Percentiles rank a stretch among this genome's conserved stretches.
phyloP scores from a whole-genome alignment of 176 grass and related monocot species.

The Raddia guianensis region DNA sequence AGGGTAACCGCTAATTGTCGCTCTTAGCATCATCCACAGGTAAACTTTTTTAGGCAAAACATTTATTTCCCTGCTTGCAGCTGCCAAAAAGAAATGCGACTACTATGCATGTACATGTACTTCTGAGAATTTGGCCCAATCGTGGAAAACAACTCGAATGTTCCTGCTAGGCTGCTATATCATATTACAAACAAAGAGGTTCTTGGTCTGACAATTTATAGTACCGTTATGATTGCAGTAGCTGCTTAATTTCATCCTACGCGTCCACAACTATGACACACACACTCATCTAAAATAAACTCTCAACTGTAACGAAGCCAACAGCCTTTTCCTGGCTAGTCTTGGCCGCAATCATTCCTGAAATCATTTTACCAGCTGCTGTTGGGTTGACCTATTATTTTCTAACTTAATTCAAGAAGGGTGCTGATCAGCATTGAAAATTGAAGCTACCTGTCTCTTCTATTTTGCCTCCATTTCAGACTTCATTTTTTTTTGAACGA shows the following conservation, averaged over 20 bases:
- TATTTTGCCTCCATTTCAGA: conserved; percentile 15
- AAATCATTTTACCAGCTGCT: no score
- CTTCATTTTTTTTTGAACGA: no score
- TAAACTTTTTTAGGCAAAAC: no score
- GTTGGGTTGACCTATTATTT: neutral
- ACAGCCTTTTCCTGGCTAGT: neutral
- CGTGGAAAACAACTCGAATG: neutral
- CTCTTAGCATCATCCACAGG: no score
- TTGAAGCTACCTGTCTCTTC: neutral
- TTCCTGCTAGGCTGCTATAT: neutral
- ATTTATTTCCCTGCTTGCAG: no score
- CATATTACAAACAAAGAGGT: neutral
- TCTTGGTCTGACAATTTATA: neutral
- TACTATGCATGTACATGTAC: neutral
- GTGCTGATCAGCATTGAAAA: conserved; percentile 27
- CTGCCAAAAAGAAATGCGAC: neutral
- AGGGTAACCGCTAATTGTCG: no score
- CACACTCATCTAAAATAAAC: no score
- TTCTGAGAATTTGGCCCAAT: neutral
- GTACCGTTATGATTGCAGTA: neutral
- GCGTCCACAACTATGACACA: neutral
- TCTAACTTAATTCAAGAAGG: conserved; percentile 10
- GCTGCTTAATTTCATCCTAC: neutral
- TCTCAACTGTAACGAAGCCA: no score
- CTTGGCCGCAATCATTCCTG: no score